phyloP scores from a whole-genome alignment of 305 asterid species.

The Solanum hybrid region DNA sequence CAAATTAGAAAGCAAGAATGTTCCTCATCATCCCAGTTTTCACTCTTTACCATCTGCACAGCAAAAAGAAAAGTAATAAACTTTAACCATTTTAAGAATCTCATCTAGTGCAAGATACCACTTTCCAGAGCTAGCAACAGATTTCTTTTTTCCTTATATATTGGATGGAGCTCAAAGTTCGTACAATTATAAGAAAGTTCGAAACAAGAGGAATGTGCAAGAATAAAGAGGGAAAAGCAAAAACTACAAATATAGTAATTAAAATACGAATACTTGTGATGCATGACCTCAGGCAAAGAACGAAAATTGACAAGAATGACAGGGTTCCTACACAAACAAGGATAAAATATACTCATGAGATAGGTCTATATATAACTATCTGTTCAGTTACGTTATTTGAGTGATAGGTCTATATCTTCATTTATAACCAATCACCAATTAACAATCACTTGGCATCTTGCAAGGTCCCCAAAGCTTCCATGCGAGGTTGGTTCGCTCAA shows the following conservation, averaged over 20 bases:
- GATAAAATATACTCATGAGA: background rate
- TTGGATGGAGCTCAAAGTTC: background rate
- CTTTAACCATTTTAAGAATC: background rate
- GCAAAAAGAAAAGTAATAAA: background rate
- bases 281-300: background rate
- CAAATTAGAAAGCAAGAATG: background rate
- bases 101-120: background rate
- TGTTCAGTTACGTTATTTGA: background rate
- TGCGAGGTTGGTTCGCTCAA: background rate
- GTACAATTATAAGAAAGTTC: background rate
- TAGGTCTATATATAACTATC: background rate
- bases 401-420: background rate
- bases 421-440: background rate
- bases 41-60: slow-evolving; percentile 2
- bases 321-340: background rate
- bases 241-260: background rate
- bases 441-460: background rate
- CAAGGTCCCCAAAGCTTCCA: background rate
- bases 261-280: background rate
- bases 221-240: background rate
- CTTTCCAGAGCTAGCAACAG: background rate
- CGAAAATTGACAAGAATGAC: background rate
- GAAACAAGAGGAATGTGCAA: background rate
- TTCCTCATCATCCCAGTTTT: background rate
- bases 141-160: background rate